Base-by-base conservation (phyloP, 1,284 basidiomycete species). In the Cutaneotrichosporon sp. region DNA sequence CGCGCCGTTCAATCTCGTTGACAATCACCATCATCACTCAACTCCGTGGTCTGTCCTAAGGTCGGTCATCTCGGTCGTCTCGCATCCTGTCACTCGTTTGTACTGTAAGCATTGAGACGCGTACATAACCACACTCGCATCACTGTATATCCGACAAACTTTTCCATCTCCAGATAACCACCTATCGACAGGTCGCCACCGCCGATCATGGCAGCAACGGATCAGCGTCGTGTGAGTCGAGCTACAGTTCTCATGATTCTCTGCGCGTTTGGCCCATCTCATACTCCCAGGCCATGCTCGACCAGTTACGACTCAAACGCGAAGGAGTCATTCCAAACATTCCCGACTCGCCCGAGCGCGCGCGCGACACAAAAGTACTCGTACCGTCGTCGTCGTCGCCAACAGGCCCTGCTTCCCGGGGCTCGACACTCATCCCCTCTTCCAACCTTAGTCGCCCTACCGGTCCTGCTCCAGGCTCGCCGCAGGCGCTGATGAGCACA, bases 341-440 rank as follows among this genome's bases (percentile, higher is more conserved):
- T 13, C 22, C 42, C 14, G 36, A 39, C 15, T 23, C 44, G 38
- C 49, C 43, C 2, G 49, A 45, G 13, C 45, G 21, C n/a, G 51
- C 46, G 20, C 33, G 17, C 22, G 20, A 30, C 23, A 21, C 26
- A 30, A 10, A 30, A 7, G 26, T 55, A 13, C 54, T 55, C 15
- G 54, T 55, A 21, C 54, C 49, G 8, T 39, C 55, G 17, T 54
- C 48, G 26, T 51, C 52, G 10, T 47, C 46, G 26, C 40, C 46
- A 12, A 43, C 22, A 15, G 41, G 37, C 30, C 45, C 49, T 26
- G 35, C 38, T 5, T 14, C 44, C 17, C 22, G 18, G n/a, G 30
- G 20, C 20, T 20, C 34, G 7, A 37, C 40, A 1, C 18, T 43
- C 14, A 56, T 56, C 26, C 55, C 55, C 7, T 56, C 55, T 10